These are phyloP conservation scores for Aspergillus phoenicis DNA, from an alignment of 2,329 filamentous ascomycete genomes.

Conservation along the genomic window DNA sequence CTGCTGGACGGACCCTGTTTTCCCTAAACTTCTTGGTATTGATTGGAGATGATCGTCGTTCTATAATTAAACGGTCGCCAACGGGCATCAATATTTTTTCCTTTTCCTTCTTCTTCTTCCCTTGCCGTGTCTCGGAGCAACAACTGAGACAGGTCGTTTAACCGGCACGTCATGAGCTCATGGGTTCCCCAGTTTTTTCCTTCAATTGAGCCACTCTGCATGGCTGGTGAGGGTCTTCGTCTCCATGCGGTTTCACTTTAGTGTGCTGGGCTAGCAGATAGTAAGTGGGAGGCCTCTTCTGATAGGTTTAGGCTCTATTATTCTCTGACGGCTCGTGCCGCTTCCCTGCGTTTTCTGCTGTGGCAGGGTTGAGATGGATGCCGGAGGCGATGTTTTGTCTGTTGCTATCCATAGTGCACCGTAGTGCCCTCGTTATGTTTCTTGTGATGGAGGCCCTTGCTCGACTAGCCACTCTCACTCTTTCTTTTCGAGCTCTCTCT, in stretches of 20 bases:
- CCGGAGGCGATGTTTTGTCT: not conserved
- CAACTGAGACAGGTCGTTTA: not conserved
- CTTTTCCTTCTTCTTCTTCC: not conserved
- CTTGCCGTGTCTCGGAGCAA: constrained; percentile 2
- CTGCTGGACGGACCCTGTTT: no score
- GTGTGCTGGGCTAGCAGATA: not conserved
- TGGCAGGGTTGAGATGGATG: not conserved
- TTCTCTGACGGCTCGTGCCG: constrained; percentile 4
- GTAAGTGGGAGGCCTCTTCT: not conserved
- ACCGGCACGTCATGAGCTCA: not conserved
- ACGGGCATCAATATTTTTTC: no score
- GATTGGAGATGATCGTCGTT: not conserved
- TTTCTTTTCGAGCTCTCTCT: no score
- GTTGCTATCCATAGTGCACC: no score
- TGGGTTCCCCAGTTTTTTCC: not conserved
- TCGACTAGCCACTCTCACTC: no score
- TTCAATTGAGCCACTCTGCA: not conserved
- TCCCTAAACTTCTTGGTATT: not conserved
- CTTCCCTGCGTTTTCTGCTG: not conserved
- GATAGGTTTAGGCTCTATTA: constrained; percentile 10
- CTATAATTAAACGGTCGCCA: not conserved
- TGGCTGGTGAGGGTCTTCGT: not conserved
- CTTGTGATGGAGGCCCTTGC: no score
- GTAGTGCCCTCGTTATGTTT: no score
- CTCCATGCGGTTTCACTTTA: constrained; percentile 14